Percentiles rank a stretch among this genome's conserved stretches.
Conservation (phyloP, 331 rosid species). For the Ulmus americana region DNA sequence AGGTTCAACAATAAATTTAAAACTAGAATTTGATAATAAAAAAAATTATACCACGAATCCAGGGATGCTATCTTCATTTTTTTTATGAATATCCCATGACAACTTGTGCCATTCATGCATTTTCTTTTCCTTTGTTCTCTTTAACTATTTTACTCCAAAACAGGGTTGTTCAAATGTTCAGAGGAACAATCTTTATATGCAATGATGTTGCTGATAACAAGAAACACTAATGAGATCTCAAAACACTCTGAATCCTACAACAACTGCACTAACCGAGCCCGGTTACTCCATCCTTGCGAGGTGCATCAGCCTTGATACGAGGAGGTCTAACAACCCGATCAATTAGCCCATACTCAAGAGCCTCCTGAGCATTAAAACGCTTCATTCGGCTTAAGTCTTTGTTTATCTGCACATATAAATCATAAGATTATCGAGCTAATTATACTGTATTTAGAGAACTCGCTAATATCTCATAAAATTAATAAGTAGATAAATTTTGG, state of each 20-base stretch:
- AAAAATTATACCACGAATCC: background rate
- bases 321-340: constrained; percentile 75
- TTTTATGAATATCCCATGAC: background rate
- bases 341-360: constrained; percentile 84
- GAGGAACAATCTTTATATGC: constrained; percentile 16
- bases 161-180: background rate
- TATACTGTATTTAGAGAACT: constrained; percentile 6
- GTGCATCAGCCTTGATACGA: constrained; percentile 75
- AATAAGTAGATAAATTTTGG: background rate
- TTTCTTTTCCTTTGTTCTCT: background rate
- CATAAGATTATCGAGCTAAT: background rate
- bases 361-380: constrained; percentile 68
- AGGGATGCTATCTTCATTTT: background rate
- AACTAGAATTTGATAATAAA: background rate
- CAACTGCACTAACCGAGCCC: constrained; percentile 65
- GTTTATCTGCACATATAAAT: constrained; percentile 46
- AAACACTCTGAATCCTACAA: constrained; percentile 19
- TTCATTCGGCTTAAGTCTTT: constrained; percentile 62
- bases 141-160: background rate
- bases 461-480: background rate
- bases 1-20: background rate
- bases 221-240: constrained; percentile 13
- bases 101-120: background rate
- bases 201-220: constrained; percentile 22
- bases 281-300: constrained; percentile 54